Percentiles rank a stretch among this genome's conserved stretches.
phyloP scores from a whole-genome alignment of 1,284 basidiomycete genomes.

The Neolentinus lepideus region DNA sequence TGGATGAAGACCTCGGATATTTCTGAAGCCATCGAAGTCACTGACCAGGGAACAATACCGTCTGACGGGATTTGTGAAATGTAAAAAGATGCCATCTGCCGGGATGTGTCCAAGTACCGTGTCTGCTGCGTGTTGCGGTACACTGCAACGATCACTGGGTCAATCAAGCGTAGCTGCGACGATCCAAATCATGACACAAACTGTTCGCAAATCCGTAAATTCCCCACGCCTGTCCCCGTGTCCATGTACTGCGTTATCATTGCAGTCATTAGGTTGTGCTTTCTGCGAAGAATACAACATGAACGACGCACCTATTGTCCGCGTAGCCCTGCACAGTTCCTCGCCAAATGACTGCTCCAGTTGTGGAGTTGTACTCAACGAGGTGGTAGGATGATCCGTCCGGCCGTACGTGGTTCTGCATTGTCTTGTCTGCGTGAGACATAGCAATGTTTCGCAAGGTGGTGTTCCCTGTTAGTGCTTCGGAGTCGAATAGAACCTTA shows the following conservation, averaged over 20 bases:
- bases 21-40: slow-evolving; percentile 2
- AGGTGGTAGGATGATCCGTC: slow-evolving; percentile 66
- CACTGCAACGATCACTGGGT: slow-evolving; percentile 37
- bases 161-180: too few species aligned
- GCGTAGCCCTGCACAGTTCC: slow-evolving; percentile 57
- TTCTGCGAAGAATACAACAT: background rate
- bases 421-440: slow-evolving; percentile 59
- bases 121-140: slow-evolving; percentile 42
- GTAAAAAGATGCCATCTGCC: slow-evolving; percentile 51
- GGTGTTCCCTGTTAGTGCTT: slow-evolving; percentile 47
- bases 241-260: slow-evolving; percentile 51
- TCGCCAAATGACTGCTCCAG: slow-evolving; percentile 47
- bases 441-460: slow-evolving; percentile 54
- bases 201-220: slow-evolving; percentile 66
- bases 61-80: slow-evolving; percentile 45
- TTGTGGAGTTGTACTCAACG: slow-evolving; percentile 58
- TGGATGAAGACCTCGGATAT: background rate
- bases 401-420: slow-evolving; percentile 53
- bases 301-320: slow-evolving; percentile 34
- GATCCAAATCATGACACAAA: too few species aligned
- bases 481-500: slow-evolving; percentile 47
- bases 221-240: slow-evolving; percentile 64
- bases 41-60: slow-evolving; percentile 59
- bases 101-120: slow-evolving; percentile 51
- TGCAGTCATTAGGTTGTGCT: too few species aligned